Base-by-base conservation (phyloP, 2,329 filamentous ascomycete genomes). In the Aureobasidium vineae region DNA sequence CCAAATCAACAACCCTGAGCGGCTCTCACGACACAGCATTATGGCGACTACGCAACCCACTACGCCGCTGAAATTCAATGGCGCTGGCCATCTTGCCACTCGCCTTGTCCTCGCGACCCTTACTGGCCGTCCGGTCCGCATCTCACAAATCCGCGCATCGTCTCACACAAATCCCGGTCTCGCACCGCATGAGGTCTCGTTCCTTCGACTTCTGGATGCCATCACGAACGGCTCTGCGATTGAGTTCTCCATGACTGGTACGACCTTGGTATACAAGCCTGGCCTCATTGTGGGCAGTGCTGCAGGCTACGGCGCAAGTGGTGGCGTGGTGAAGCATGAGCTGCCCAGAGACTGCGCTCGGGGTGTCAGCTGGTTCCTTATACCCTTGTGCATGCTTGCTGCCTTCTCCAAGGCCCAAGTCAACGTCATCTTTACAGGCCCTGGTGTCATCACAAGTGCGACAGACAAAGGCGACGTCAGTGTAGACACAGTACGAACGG, bases 161-260 rank as follows among this genome's bases (percentile, higher is more conserved):
- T 97, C 92, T 49, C 88, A 90, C 54, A 93, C 91, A 47, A 88
- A 90, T 73, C 93, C 95, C 1, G 95, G 95, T 73, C 90, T 99
- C 65, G 89, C 91, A 64, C 89, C 92, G 57, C 90, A 97, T 81
- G 95, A 99, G 80, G 88, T 98, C 73, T 98, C 95, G 54, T 94
- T 99, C 78, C 85, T 99, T 38, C 93, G 95, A 66, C 90, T 99
- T 21, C 88, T 99, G 74, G 95, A 98, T 78, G 86, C 91, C 71
- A 85, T 99, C 73, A 99, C 95, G 74, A 99, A 99, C 82, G 95
- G 95, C 79, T 91, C 90, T 67, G 88, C 90, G 66, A 92, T 98
- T 80, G 93, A 97, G 74, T 97, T 99, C 72, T 97, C 92, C 13
- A 95, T 96, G 80, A 97, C 92, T 1, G 95, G 95, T 75, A 98